These are phyloP conservation scores for Pichia sp. DNA, from an alignment of 1,139 yeast genomes.

Conservation along the genomic window DNA sequence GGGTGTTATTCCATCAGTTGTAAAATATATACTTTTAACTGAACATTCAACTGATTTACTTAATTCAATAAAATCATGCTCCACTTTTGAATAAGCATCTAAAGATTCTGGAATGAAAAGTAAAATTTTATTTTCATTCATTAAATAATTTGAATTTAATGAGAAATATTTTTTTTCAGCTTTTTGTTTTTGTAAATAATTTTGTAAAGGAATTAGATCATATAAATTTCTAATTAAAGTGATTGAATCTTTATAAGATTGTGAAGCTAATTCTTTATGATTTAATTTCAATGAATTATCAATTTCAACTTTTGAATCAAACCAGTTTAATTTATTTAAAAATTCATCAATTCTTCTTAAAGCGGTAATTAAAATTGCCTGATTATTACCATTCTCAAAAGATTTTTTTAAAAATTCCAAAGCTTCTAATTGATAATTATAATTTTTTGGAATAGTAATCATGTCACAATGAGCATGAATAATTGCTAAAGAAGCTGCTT, in stretches of 20 bases:
- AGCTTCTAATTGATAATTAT: constrained; percentile 54
- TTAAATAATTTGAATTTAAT: not conserved
- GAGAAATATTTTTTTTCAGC: not conserved
- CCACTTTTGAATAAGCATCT: too few species aligned
- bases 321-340: constrained; percentile 43
- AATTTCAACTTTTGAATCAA: constrained; percentile 32
- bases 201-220: constrained; percentile 46
- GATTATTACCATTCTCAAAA: constrained; percentile 47
- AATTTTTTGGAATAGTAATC: constrained; percentile 57
- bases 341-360: constrained; percentile 41
- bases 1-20: constrained; percentile 56
- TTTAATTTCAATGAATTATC: constrained; percentile 35
- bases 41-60: not conserved
- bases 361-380: constrained; percentile 36
- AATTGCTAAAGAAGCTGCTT: constrained; percentile 54
- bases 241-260: constrained; percentile 48
- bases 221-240: constrained; percentile 53
- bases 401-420: constrained; percentile 51
- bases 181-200: constrained; percentile 33
- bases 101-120: constrained; percentile 27
- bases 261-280: constrained; percentile 41
- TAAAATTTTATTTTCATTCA: constrained; percentile 29
- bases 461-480: constrained; percentile 62
- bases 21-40: constrained; percentile 30
- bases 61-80: too few species aligned